Conservation (phyloP, 495 filamentous ascomycete species). For the Hypoxylon cercidicola region DNA sequence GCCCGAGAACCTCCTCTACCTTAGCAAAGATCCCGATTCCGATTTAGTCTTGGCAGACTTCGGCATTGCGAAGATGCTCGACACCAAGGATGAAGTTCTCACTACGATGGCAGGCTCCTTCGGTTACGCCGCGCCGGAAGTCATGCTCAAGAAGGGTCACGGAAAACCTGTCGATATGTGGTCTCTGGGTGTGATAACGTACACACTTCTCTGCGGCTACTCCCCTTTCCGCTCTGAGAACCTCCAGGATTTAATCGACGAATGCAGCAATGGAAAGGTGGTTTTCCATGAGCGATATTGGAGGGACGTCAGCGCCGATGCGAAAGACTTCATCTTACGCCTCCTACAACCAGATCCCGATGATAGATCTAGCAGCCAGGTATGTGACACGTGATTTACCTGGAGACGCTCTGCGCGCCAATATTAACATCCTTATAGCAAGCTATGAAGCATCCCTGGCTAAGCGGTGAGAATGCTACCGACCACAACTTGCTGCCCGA, state of each 20-base stretch:
- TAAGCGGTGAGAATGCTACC: constrained; percentile 87
- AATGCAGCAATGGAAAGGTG: constrained; percentile 87
- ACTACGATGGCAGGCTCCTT: constrained; percentile 99
- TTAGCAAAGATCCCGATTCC: constrained; percentile 78
- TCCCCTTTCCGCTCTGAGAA: constrained; percentile 97
- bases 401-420: not conserved
- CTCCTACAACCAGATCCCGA: constrained; percentile 83
- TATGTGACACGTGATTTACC: constrained; percentile 48
- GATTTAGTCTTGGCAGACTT: constrained; percentile 96
- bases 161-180: constrained; percentile 99
- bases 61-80: constrained; percentile 98
- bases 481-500: constrained; percentile 98
- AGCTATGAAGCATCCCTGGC: constrained; percentile 87
- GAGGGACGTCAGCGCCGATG: constrained; percentile 95
- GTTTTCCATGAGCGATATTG: constrained; percentile 99
- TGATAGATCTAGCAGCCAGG: constrained; percentile 80
- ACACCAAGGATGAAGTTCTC: constrained; percentile 86
- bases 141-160: constrained; percentile 97
- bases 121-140: constrained; percentile 96
- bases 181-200: constrained; percentile 98
- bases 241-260: constrained; percentile 91
- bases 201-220: constrained; percentile 98
- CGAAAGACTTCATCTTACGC: constrained; percentile 90
- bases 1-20: constrained; percentile 96
- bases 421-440: constrained; percentile 56